A percentile compares a stretch with the other conserved stretches of the same genome.
Conservation (phyloP, 2,329 filamentous ascomycete species). For the Colletotrichum somersetense region DNA sequence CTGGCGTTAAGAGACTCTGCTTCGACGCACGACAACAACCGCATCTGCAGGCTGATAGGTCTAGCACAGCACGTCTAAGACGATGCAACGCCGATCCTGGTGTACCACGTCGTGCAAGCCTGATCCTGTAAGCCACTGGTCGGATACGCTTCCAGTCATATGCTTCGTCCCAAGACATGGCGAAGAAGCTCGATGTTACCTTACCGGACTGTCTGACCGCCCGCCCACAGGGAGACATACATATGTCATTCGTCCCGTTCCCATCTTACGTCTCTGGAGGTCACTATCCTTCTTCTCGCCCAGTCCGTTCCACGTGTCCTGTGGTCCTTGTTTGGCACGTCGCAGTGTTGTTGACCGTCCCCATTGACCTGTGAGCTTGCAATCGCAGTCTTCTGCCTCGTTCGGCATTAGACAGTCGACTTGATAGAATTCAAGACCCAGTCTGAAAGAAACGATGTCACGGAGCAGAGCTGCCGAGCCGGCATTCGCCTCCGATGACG, state of each 20-base stretch:
- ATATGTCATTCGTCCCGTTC: slow-evolving; percentile 12
- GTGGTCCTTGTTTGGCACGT: not conserved
- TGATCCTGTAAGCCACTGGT: not conserved
- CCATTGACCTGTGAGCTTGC: not conserved
- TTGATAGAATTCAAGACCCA: no score
- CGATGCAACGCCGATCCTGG: slow-evolving; percentile 15
- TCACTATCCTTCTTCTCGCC: not conserved
- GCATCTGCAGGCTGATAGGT: slow-evolving; percentile 23
- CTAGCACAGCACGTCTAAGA: not conserved
- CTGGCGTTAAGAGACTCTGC: not conserved
- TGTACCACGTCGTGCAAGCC: slow-evolving; percentile 1
- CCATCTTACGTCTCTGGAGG: not conserved
- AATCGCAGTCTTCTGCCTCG: not conserved
- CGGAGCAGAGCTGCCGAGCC: slow-evolving; percentile 5
- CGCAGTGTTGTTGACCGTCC: no score
- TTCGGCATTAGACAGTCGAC: no score
- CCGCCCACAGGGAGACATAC: not conserved
- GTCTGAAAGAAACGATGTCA: not conserved
- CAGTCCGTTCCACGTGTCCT: no score
- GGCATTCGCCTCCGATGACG: slow-evolving; percentile 44
- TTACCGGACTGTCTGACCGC: not conserved
- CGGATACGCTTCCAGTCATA: not conserved
- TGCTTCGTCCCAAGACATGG: slow-evolving; percentile 28
- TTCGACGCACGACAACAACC: not conserved
- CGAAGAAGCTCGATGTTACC: slow-evolving; percentile 10